Conservation (phyloP, 2,329 filamentous ascomycete genomes). For the Monosporascus ibericus region DNA sequence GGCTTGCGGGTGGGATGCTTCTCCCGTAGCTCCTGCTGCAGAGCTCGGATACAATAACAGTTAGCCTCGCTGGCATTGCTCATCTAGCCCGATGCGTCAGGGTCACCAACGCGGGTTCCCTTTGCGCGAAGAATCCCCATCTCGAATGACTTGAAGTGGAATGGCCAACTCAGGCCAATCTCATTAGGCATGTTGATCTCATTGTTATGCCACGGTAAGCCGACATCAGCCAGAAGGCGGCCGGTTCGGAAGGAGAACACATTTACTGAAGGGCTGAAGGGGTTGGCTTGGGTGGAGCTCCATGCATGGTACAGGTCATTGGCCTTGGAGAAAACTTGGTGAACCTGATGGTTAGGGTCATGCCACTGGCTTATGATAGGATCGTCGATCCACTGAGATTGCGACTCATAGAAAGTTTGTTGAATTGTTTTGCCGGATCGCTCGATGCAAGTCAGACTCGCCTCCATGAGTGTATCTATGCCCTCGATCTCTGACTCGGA, state of each 20-base stretch:
- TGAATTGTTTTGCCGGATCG: background rate
- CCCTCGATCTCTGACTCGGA: background rate
- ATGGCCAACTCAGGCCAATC: constrained; percentile 7
- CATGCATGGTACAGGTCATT: constrained; percentile 2
- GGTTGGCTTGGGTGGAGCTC: background rate
- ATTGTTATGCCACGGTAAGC: constrained; percentile 9
- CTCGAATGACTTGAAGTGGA: constrained; percentile 9
- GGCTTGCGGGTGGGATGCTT: constrained; percentile 1
- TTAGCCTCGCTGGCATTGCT: constrained; percentile 6
- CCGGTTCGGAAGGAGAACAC: constrained; percentile 3
- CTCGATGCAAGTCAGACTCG: background rate
- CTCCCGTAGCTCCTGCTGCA: constrained; percentile 8
- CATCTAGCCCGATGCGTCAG: constrained; percentile 4
- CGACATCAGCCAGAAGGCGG: constrained; percentile 1
- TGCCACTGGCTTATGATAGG: constrained; percentile 6
- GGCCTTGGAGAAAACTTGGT: constrained; percentile 2
- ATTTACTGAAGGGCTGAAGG: constrained; percentile 2
- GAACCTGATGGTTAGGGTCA: constrained; percentile 2
- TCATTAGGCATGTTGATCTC: constrained; percentile 9
- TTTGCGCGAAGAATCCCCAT: constrained; percentile 3
- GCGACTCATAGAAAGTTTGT: constrained; percentile 1
- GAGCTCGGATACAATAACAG: constrained; percentile 9
- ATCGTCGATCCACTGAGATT: constrained; percentile 7
- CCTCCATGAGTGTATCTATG: background rate
- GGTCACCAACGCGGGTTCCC: constrained; percentile 5